Percentiles rank a stretch among this genome's conserved stretches.
These are phyloP conservation scores for Calocera viscosa DNA, from an alignment of 768 basidiomycete genomes.

Conservation along the genomic window DNA sequence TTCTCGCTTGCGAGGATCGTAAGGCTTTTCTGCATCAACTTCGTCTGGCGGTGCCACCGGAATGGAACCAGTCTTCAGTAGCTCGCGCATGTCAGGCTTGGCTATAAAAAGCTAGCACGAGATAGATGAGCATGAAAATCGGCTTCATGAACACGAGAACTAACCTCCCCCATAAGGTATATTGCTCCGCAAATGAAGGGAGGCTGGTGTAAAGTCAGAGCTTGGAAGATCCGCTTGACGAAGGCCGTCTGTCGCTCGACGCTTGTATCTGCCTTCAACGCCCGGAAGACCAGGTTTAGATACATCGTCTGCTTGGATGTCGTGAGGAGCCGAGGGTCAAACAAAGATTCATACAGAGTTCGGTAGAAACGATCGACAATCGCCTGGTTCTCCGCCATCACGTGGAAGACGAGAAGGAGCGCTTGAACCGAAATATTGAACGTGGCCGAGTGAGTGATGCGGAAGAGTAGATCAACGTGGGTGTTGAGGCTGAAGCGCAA, in stretches of 20 bases:
- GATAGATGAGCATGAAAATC: constrained; percentile 36
- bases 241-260: constrained; percentile 61
- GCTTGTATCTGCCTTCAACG: constrained; percentile 56
- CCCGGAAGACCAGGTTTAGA: constrained; percentile 84
- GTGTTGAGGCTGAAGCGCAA: constrained; percentile 48
- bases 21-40: constrained; percentile 25
- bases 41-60: constrained; percentile 18
- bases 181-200: constrained; percentile 85
- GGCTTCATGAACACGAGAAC: constrained; percentile 27
- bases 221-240: constrained; percentile 70
- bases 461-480: constrained; percentile 87
- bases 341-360: constrained; percentile 77
- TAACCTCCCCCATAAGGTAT: constrained; percentile 76
- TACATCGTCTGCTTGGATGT: constrained; percentile 89
- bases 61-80: constrained; percentile 32
- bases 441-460: constrained; percentile 86
- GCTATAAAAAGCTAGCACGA: constrained; percentile 40
- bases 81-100: constrained; percentile 34
- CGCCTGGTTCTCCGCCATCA: constrained; percentile 39
- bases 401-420: constrained; percentile 75
- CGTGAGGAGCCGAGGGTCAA: constrained; percentile 63
- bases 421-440: constrained; percentile 96
- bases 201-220: constrained; percentile 58
- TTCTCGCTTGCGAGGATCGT: constrained; percentile 84
- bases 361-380: constrained; percentile 42